phyloP scores from a whole-genome alignment of 495 filamentous ascomycete genomes.

The Penicillium angulare region DNA sequence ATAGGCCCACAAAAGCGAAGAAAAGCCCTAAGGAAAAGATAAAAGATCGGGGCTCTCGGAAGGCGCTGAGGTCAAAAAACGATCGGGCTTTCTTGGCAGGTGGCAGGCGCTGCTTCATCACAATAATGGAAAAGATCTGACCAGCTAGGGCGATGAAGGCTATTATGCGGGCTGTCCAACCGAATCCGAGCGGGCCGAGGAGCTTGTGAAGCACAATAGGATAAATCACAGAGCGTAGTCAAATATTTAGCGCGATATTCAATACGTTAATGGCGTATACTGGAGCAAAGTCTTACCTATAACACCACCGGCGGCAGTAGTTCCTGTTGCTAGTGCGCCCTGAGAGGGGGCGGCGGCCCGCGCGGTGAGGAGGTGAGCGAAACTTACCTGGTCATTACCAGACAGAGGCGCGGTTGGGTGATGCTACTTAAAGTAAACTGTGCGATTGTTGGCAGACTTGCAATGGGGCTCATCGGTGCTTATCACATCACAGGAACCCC shows the following conservation, averaged over 20 bases:
- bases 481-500: no score
- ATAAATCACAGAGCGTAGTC: conserved; percentile 49
- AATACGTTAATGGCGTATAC: no score
- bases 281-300: conserved; percentile 19
- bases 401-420: no score
- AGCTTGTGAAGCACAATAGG: conserved; percentile 53
- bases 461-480: no score
- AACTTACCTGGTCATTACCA: no score
- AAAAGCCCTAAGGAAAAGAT: conserved; percentile 28
- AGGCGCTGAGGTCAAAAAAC: conserved; percentile 32
- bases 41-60: conserved; percentile 34
- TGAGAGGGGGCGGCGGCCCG: no score
- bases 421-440: no score
- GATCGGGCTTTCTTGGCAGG: conserved; percentile 12
- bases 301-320: conserved; percentile 41
- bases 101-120: conserved; percentile 28
- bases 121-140: conserved; percentile 33
- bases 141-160: conserved; percentile 52
- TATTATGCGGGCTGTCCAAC: conserved; percentile 53
- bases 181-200: conserved; percentile 46
- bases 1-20: conserved; percentile 39
- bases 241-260: neutral
- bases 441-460: no score
- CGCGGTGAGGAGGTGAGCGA: no score
- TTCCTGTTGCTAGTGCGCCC: conserved; percentile 46